Percentiles rank a stretch among this genome's conserved stretches.
Conservation (phyloP, 441 rosid genomes). For the Kokia cookei region DNA sequence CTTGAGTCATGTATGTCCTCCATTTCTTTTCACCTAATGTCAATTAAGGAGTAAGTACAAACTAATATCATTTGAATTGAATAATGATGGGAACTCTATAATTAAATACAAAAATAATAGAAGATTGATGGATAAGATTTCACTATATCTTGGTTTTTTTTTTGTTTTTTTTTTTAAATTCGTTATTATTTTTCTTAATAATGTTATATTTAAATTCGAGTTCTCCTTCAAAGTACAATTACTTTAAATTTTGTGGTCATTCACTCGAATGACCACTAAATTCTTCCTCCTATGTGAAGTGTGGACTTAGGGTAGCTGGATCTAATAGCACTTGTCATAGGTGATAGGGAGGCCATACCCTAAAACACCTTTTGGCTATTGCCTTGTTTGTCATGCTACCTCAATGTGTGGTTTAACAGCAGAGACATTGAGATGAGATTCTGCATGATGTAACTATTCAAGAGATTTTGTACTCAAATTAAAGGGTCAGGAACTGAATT, state of each 20-base stretch:
- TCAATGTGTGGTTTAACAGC: not conserved
- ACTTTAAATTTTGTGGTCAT: not conserved
- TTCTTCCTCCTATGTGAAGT: not conserved
- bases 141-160: not conserved
- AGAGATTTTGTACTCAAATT: not conserved
- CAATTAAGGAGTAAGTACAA: slow-evolving; percentile 4
- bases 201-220: too few species aligned
- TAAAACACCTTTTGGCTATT: not conserved
- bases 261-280: not conserved
- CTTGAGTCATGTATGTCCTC: not conserved
- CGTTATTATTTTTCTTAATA: too few species aligned
- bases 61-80: not conserved
- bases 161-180: too few species aligned
- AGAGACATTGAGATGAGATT: not conserved
- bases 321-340: not conserved
- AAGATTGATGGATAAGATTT: not conserved
- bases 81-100: not conserved
- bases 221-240: too few species aligned
- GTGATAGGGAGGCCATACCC: not conserved
- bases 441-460: not conserved
- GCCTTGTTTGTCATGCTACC: not conserved
- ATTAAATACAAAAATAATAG: not conserved
- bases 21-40: not conserved
- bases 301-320: not conserved
- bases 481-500: not conserved